These are phyloP conservation scores for Pythium periplocum DNA, from an alignment of 352 stramenopile species.

Conservation along the genomic window DNA sequence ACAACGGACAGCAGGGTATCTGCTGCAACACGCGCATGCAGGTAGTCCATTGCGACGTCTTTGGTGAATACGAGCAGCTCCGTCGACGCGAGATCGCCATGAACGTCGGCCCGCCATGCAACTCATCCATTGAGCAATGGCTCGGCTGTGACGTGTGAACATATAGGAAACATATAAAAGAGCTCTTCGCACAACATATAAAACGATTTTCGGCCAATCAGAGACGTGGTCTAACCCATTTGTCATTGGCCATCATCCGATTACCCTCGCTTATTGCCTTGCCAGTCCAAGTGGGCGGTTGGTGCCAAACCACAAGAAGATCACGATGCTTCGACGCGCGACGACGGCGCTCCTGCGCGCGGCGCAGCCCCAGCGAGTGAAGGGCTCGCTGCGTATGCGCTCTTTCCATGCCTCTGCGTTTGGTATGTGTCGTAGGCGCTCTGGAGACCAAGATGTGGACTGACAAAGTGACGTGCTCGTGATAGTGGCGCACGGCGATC, in stretches of 20 bases:
- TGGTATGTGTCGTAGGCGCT: neutral
- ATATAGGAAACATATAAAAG: neutral
- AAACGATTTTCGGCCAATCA: no score
- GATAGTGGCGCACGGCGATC: slow-evolving; percentile 40
- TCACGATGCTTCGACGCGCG: neutral
- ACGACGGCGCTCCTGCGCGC: neutral
- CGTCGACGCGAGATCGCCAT: slow-evolving; percentile 25
- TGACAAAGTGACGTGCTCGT: slow-evolving; percentile 1
- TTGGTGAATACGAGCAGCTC: slow-evolving; percentile 27
- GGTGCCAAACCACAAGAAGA: neutral
- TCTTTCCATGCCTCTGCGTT: neutral
- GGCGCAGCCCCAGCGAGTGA: neutral
- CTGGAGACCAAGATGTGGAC: neutral
- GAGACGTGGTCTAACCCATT: no score
- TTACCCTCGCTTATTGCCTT: no score
- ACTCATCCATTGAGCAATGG: slow-evolving; percentile 27
- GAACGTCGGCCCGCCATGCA: slow-evolving; percentile 17
- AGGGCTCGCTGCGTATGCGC: neutral
- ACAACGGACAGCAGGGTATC: slow-evolving; percentile 19
- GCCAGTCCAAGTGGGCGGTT: neutral
- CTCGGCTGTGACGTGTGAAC: slow-evolving; percentile 18
- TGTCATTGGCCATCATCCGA: no score
- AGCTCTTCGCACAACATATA: no score
- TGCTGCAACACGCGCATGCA: slow-evolving; percentile 44
- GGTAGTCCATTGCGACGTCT: slow-evolving; percentile 35